phyloP scores from a whole-genome alignment of 1,139 yeast genomes.

The Kodamaea plutei region DNA sequence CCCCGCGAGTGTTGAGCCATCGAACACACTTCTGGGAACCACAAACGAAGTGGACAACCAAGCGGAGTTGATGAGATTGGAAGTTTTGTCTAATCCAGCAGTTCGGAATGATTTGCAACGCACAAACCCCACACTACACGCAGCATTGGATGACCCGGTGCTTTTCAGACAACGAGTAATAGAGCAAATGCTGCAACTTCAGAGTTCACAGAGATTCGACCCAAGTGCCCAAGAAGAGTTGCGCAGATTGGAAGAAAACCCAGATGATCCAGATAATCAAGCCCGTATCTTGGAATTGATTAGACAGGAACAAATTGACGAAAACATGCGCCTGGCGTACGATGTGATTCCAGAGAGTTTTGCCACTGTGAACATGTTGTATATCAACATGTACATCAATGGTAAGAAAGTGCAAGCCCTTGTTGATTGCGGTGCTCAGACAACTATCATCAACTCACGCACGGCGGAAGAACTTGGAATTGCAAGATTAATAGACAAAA shows the following conservation, averaged over 20 bases:
- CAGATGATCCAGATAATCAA: conserved; percentile 73
- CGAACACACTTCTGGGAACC: too few relatives aligned
- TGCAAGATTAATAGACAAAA: conserved; percentile 68
- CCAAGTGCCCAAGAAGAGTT: conserved; percentile 38
- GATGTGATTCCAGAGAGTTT: conserved; percentile 91
- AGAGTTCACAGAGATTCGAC: conserved; percentile 8
- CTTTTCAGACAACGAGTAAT: conserved; percentile 48
- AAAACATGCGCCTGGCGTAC: conserved; percentile 72
- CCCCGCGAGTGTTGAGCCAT: conserved; percentile 13
- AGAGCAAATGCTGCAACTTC: conserved; percentile 20
- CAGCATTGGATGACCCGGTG: conserved; percentile 47
- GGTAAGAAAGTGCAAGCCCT: conserved; percentile 83
- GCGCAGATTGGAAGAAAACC: conserved; percentile 50
- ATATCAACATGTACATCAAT: conserved; percentile 71
- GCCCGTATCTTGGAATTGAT: conserved; percentile 63
- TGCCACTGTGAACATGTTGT: conserved; percentile 78
- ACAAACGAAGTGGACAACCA: conserved; percentile 27
- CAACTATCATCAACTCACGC: conserved; percentile 73
- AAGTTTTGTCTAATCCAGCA: conserved; percentile 37
- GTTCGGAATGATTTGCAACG: conserved; percentile 29
- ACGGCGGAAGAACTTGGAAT: conserved; percentile 74
- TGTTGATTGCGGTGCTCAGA: conserved; percentile 95
- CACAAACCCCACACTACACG: conserved; percentile 36
- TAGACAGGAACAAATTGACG: conserved; percentile 70
- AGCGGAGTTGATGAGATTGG: conserved; percentile 50